phyloP scores from a whole-genome alignment of 371 early-diverging fungal genomes.

The Cokeromyces recurvatus region DNA sequence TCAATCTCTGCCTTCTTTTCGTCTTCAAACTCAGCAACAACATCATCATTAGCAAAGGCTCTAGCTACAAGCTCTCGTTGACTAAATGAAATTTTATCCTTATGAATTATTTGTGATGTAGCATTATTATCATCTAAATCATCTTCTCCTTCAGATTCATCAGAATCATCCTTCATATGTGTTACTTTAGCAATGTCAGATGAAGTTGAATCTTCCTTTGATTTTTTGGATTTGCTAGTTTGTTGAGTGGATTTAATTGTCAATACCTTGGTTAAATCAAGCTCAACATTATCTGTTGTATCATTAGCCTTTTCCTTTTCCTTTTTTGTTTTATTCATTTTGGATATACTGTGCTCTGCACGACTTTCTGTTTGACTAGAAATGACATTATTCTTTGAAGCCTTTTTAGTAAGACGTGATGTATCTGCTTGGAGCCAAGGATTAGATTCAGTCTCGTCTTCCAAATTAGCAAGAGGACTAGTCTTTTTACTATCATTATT shows the following conservation, averaged over 20 bases:
- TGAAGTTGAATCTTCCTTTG: not conserved
- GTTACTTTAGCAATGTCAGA: conserved; percentile 11
- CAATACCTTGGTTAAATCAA: conserved; percentile 33
- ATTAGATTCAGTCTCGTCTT: conserved; percentile 40
- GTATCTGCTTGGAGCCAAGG: conserved; percentile 63
- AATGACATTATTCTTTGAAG: conserved; percentile 47
- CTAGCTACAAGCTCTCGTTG: conserved; percentile 86
- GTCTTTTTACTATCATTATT: conserved; percentile 12
- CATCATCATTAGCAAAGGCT: conserved; percentile 92
- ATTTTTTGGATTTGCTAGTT: not conserved
- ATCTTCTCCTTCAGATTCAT: conserved; percentile 16
- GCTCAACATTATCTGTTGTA: conserved; percentile 45
- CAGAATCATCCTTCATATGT: conserved; percentile 15
- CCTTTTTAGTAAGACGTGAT: conserved; percentile 48
- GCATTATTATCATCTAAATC: conserved; percentile 28
- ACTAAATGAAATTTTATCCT: conserved; percentile 56
- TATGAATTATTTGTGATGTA: conserved; percentile 36
- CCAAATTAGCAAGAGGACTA: conserved; percentile 22
- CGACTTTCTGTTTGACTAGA: conserved; percentile 50
- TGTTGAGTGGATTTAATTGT: conserved; percentile 4
- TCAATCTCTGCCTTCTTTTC: conserved; percentile 72
- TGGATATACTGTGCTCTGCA: conserved; percentile 55
- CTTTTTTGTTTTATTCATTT: conserved; percentile 47
- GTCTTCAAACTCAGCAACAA: conserved; percentile 82
- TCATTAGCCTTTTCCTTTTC: conserved; percentile 37